Percentiles rank a stretch among this genome's conserved stretches.
Evolutionary conservation across 2,329 filamentous ascomycete species (phyloP).

Genomic region (Hypomyces rosellus): DNA sequence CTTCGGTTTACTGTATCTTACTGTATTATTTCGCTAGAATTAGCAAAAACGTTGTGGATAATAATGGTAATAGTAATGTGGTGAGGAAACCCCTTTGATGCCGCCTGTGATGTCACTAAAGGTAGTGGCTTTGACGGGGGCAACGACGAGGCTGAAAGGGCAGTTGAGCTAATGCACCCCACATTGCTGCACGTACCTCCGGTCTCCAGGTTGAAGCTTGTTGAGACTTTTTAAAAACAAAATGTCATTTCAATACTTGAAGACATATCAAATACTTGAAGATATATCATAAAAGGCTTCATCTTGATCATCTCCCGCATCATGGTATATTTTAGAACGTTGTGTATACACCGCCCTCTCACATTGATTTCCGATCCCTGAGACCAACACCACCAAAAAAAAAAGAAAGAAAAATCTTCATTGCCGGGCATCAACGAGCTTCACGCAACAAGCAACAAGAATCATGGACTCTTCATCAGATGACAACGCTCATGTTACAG

Average conservation of each 20-base stretch:
- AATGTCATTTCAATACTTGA: too few species aligned
- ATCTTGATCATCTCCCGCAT: neutral
- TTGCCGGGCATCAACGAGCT: neutral
- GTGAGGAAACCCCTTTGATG: too few species aligned
- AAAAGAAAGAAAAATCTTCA: neutral
- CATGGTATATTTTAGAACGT: neutral
- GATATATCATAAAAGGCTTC: neutral
- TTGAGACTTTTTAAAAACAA: too few species aligned
- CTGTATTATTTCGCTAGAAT: neutral
- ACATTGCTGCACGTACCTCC: neutral
- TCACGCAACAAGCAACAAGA: neutral
- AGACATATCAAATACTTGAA: too few species aligned
- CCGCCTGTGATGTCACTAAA: conserved; percentile 8
- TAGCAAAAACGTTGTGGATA: too few species aligned
- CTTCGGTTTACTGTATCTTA: neutral
- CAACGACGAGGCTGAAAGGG: neutral
- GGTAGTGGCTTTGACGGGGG: neutral
- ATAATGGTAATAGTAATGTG: too few species aligned
- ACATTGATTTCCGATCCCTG: neutral
- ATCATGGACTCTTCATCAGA: conserved; percentile 2
- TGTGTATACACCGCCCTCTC: neutral
- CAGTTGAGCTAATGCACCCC: conserved; percentile 8
- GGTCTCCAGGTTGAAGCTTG: neutral
- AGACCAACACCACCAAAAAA: neutral
- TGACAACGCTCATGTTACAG: neutral